Conservation (phyloP, 108 stramenopile genomes). For the Nitzschia palea region DNA sequence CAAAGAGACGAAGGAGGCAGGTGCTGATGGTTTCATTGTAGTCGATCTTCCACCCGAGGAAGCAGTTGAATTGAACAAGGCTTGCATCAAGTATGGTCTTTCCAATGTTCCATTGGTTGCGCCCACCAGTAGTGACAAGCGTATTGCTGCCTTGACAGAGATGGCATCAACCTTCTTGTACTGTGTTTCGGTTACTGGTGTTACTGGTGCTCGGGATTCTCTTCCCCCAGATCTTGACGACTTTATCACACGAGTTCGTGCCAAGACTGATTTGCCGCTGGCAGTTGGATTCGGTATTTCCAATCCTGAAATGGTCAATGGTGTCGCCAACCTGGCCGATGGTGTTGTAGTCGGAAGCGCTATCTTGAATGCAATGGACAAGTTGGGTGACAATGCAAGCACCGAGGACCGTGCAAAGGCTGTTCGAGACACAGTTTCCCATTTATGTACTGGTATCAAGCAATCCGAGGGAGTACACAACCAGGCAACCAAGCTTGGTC, state of each 20-base stretch:
- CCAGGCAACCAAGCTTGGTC: conserved; percentile 78
- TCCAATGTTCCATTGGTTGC: conserved; percentile 95
- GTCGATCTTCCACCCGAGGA: conserved; percentile 98
- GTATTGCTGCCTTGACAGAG: conserved; percentile 83
- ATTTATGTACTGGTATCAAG: conserved; percentile 64
- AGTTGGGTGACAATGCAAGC: conserved; percentile 62
- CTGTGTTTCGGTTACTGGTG: conserved; percentile 97
- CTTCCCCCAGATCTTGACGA: conserved; percentile 88
- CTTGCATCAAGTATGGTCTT: conserved; percentile 84
- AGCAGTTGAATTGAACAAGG: conserved; percentile 75
- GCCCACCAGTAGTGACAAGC: conserved; percentile 94
- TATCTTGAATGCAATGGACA: conserved; percentile 91
- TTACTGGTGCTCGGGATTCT: conserved; percentile 87
- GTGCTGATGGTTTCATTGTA: conserved; percentile 96
- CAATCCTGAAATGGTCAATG: conserved; percentile 84
- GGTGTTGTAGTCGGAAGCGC: conserved; percentile 98
- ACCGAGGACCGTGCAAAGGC: conserved; percentile 78
- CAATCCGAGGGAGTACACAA: conserved; percentile 59
- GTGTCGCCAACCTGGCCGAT: conserved; percentile 91
- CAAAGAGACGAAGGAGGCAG: conserved; percentile 72
- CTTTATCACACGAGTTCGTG: conserved; percentile 88
- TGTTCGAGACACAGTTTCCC: conserved; percentile 67
- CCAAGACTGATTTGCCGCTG: conserved; percentile 87
- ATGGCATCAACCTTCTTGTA: conserved; percentile 93
- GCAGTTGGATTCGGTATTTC: conserved; percentile 98